phyloP scores from a whole-genome alignment of 2,329 filamentous ascomycete genomes.

The Penicillium sp. region DNA sequence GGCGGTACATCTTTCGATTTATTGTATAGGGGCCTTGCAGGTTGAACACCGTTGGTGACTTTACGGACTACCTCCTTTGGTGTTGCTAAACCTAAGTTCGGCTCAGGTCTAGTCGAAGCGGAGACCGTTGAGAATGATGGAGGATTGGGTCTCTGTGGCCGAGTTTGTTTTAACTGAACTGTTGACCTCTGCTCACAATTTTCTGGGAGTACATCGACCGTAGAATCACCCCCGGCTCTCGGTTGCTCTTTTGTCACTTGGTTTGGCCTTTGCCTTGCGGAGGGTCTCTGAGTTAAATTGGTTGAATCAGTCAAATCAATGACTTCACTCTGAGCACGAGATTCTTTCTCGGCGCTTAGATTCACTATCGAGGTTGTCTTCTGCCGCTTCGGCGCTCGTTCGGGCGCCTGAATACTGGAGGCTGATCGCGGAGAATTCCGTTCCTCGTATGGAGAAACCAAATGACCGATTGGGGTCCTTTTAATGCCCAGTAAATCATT shows the following conservation, averaged over 20 bases:
- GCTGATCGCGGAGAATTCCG: slow-evolving; percentile 14
- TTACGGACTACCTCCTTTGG: background rate
- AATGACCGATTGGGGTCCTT: slow-evolving; percentile 62
- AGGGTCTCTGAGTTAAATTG: background rate
- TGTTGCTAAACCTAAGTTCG: background rate
- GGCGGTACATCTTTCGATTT: background rate
- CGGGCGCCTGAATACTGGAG: slow-evolving; percentile 16
- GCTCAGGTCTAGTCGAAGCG: background rate
- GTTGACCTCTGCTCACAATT: background rate
- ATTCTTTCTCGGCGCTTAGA: slow-evolving; percentile 8
- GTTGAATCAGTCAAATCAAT: slow-evolving; percentile 26
- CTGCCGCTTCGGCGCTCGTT: slow-evolving; percentile 36
- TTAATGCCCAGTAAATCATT: slow-evolving; percentile 65
- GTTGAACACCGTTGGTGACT: background rate
- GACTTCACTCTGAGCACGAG: slow-evolving; percentile 11
- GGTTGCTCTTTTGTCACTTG: background rate
- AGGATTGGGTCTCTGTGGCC: background rate
- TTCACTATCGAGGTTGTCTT: slow-evolving; percentile 20
- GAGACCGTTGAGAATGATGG: background rate
- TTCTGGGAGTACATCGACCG: background rate
- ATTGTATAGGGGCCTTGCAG: background rate
- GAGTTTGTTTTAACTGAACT: background rate
- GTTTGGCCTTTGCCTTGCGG: background rate
- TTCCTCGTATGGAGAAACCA: slow-evolving; percentile 65
- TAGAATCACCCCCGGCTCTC: background rate